Evolutionary conservation across 2,329 filamentous ascomycete genomes (phyloP).

Genomic region (Cercospora janseana): DNA sequence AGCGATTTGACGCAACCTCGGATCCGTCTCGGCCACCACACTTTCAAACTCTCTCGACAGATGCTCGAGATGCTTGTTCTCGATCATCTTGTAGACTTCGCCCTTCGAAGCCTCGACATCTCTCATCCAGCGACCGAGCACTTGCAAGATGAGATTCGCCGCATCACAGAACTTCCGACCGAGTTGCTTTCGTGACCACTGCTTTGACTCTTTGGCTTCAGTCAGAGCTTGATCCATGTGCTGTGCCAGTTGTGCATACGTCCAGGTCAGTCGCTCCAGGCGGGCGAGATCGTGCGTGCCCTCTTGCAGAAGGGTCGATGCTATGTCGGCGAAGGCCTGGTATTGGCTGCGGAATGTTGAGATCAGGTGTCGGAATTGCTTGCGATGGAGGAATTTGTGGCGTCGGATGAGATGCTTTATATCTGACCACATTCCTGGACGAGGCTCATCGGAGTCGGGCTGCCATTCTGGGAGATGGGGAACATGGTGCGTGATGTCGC

Average conservation of each 20-base stretch:
- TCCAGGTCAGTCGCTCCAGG: background rate
- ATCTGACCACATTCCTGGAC: background rate
- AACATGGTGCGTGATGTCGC: background rate
- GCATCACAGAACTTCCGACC: background rate
- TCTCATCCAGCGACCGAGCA: background rate
- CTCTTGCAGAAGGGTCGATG: background rate
- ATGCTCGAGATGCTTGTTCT: background rate
- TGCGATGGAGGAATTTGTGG: slow-evolving; percentile 4
- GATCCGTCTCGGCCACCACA: background rate
- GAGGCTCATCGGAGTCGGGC: background rate
- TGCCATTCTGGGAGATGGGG: background rate
- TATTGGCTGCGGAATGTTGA: background rate
- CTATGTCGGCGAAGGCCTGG: background rate
- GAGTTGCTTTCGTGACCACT: background rate
- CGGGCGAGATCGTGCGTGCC: background rate
- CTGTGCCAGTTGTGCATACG: background rate
- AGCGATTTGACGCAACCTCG: background rate
- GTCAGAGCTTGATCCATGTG: background rate
- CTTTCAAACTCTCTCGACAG: background rate
- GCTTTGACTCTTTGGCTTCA: background rate
- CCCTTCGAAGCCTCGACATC: background rate
- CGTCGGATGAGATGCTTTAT: background rate
- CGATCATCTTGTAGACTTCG: background rate
- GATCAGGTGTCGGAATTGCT: background rate
- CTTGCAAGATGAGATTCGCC: background rate